Evolutionary conservation across 768 basidiomycete species (phyloP), one percentile per base, ranked within the genome.

Genomic region (Serendipita vermifera): DNA sequence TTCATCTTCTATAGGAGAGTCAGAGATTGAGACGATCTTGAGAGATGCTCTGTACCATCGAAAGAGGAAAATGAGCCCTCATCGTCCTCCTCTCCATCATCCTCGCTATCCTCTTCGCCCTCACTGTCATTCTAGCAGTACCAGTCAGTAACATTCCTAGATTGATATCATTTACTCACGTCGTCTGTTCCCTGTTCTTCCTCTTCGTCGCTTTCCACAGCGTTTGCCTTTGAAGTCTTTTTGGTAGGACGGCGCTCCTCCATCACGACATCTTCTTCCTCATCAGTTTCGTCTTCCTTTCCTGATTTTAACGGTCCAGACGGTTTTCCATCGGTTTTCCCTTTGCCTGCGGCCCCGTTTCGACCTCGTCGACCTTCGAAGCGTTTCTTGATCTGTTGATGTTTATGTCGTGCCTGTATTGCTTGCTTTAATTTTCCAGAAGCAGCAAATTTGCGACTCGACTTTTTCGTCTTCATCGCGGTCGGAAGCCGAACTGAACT

Each of bases 371-470:
- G 76, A 38, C 75, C 73, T 64, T 86, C 77, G 27, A 79, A 73
- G 67, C 83, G 82, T 69, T 83, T 85, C 63, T 79, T 77, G 59
- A 79, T 72, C 64, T 87, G 78, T 64, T 90, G 83, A 63, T 83
- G 79, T 62, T 89, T 87, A 57, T 82, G 78, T n/a, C 93, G 75
- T 3, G 82, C 77, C 62, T 88, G 77, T 53, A 98, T 96, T 17
- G 81, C 79, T 61, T 87, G 85, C 65, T 89, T 88, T 55, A 98
- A 79, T 64, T 85, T 82, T 1, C 93, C 93, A 58, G 86, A 89
- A 3, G 87, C 74, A 6, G 83, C 86, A 62, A 93, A 93, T 71
- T 93, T 91, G 65, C 83, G 82, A 9, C 85, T 85, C 0, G 87
- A 79, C 69, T 93, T 93, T 35, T 78, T 71, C 17, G 81, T 78